Evolutionary conservation across 2,329 filamentous ascomycete genomes (phyloP), one percentile per base, ranked within the genome.

Genomic region (Aspergillus novoparasiticus): DNA sequence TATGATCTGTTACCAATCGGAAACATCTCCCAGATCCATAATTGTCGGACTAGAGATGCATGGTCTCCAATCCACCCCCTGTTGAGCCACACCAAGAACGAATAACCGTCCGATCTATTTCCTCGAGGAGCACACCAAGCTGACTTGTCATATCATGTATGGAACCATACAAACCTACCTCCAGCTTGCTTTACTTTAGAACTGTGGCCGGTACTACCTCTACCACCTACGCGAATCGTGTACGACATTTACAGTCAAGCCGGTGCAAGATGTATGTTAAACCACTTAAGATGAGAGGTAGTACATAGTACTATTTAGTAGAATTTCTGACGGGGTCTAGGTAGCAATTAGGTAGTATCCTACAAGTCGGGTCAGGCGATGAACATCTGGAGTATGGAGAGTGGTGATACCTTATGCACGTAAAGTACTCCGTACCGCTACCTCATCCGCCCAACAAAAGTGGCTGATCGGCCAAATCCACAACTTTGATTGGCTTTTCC

Each of bases 401-500:
- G n/a, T 8, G 8, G 21, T 46, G n/a, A 46, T 32, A 21, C 48
- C 28, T 30, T 51, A 32, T 51, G 46, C 46, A 30, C 26, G 46
- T 26, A n/a, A 30, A 50, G 46, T 19, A 46, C 26, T 26, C 23
- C 23, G 23, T 26, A 26, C 23, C 23, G 11, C 43, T 23, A 28
- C 46, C 28, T 32, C 28, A 34, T 16, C 28, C 28, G 6, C 58
- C 57, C 58, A 55, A 60, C 51, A 58, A 64, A 62, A 62, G 57
- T 58, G 62, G 62, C 59, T 58, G 58, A 63, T 61, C 57, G 58
- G 59, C 60, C 46, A 50, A 41, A 6, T n/a, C 16, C 4, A 5
- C 14, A n/a, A 8, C 28, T 32, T 51, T 51, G 26, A 32, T 51
- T 51, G 48, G 48, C 48, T 10, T 10, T n/a, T 51, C 16, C 21